A percentile compares a stretch with the other conserved stretches of the same genome.
These are phyloP conservation scores for Aspergillus ostianus DNA, from an alignment of 495 filamentous ascomycete species.

Conservation along the genomic window DNA sequence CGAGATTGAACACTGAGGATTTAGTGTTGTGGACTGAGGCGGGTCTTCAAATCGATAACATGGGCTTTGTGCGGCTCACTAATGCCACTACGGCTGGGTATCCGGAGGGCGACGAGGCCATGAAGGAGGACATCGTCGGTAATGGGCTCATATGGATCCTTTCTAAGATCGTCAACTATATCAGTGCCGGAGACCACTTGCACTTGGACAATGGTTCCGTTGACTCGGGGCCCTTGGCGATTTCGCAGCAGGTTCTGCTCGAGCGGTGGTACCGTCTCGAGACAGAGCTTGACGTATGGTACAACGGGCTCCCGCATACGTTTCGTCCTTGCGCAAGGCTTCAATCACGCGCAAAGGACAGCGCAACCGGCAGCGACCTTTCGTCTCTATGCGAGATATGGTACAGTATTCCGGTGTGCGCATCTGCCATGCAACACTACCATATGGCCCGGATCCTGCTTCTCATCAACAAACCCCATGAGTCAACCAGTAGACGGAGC, in stretches of 20 bases:
- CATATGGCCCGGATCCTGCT: slow-evolving; percentile 64
- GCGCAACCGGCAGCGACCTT: slow-evolving; percentile 29
- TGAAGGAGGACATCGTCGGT: slow-evolving; percentile 61
- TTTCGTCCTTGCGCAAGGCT: slow-evolving; percentile 53
- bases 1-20: slow-evolving; percentile 61
- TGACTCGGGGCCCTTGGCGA: slow-evolving; percentile 40
- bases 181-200: slow-evolving; percentile 52
- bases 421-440: slow-evolving; percentile 62
- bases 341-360: slow-evolving; percentile 15
- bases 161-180: slow-evolving; percentile 61
- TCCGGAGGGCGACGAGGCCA: slow-evolving; percentile 47
- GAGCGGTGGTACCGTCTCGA: slow-evolving; percentile 56
- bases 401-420: slow-evolving; percentile 63
- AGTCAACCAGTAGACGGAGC: slow-evolving; percentile 49
- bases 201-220: slow-evolving; percentile 33
- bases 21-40: slow-evolving; percentile 60
- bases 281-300: slow-evolving; percentile 58
- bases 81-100: slow-evolving; percentile 46
- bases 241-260: slow-evolving; percentile 52
- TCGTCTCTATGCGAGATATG: slow-evolving; percentile 56
- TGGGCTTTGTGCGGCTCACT: slow-evolving; percentile 53
- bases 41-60: slow-evolving; percentile 54
- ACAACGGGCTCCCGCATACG: slow-evolving; percentile 54
- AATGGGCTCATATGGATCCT: slow-evolving; percentile 64
- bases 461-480: slow-evolving; percentile 60